phyloP scores from a whole-genome alignment of 2,329 filamentous ascomycete genomes.

The Cadophora luteo-olivacea region DNA sequence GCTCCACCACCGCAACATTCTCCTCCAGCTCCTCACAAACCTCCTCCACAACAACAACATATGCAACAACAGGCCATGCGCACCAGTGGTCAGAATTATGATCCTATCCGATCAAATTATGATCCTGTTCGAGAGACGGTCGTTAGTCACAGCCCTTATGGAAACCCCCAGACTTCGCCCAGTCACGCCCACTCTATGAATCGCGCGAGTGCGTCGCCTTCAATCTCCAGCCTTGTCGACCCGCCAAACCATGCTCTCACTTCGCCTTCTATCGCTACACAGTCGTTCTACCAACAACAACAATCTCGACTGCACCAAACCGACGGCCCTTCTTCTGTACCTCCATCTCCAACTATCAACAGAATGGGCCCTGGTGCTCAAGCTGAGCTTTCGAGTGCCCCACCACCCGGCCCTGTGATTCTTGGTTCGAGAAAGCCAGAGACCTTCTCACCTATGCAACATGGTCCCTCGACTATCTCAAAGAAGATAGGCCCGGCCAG shows the following conservation, averaged over 20 bases:
- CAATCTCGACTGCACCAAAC: conserved; percentile 36
- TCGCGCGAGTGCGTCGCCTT: conserved; percentile 86
- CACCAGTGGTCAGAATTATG: conserved; percentile 83
- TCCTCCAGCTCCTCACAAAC: background rate
- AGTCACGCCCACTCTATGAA: conserved; percentile 57
- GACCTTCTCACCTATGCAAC: conserved; percentile 6
- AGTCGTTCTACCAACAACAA: conserved; percentile 46
- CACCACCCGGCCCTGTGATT: conserved; percentile 33
- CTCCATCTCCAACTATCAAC: conserved; percentile 41
- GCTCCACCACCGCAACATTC: conserved; percentile 29
- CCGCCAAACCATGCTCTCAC: conserved; percentile 54
- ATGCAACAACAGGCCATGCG: conserved; percentile 49
- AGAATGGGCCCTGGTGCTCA: conserved; percentile 37
- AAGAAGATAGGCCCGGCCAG: conserved; percentile 51
- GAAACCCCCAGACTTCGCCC: conserved; percentile 54
- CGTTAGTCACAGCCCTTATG: conserved; percentile 49
- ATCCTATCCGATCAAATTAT: conserved; percentile 82
- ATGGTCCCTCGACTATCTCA: conserved; percentile 33
- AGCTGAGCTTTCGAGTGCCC: conserved; percentile 33
- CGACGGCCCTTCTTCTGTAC: conserved; percentile 38
- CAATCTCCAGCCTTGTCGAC: conserved; percentile 89
- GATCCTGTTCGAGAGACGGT: conserved; percentile 70
- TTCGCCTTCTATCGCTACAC: conserved; percentile 42
- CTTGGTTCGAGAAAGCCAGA: conserved; percentile 31
- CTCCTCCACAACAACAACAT: conserved; percentile 21